Percentiles rank a stretch among this genome's conserved stretches.
These are phyloP conservation scores for Citrus australasica DNA, from an alignment of 345 rosid genomes.

Conservation along the genomic window DNA sequence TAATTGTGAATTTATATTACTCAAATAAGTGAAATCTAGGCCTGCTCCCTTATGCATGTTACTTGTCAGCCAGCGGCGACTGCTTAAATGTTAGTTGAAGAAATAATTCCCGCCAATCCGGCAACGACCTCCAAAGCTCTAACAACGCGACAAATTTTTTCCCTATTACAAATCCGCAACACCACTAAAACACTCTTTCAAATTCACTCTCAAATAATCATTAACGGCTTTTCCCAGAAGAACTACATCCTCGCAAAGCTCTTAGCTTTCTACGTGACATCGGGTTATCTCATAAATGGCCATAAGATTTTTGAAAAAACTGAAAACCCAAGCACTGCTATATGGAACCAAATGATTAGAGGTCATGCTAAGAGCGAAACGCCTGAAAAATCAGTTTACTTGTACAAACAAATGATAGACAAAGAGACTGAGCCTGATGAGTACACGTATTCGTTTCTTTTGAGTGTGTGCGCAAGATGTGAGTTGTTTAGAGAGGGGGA, in stretches of 20 bases:
- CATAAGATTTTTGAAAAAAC: slow-evolving; percentile 16
- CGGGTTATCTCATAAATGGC: slow-evolving; percentile 19
- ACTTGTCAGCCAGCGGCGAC: neutral
- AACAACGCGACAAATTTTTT: slow-evolving; percentile 34
- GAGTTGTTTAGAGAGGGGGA: slow-evolving; percentile 38
- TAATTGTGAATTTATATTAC: too few relatives aligned
- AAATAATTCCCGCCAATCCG: slow-evolving; percentile 10
- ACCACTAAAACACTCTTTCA: slow-evolving; percentile 14
- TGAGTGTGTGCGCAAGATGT: slow-evolving; percentile 38
- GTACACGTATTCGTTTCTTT: slow-evolving; percentile 43
- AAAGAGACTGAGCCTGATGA: slow-evolving; percentile 33
- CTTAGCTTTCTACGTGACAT: slow-evolving; percentile 28
- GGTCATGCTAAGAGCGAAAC: slow-evolving; percentile 29
- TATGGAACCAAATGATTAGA: slow-evolving; percentile 56
- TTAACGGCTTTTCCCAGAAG: slow-evolving; percentile 32
- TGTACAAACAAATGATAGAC: slow-evolving; percentile 37
- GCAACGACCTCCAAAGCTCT: slow-evolving; percentile 24
- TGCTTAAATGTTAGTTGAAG: slow-evolving; percentile 20
- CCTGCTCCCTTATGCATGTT: too few relatives aligned
- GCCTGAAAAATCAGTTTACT: slow-evolving; percentile 24
- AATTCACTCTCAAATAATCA: slow-evolving; percentile 33
- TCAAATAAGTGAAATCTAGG: too few relatives aligned
- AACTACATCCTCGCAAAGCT: slow-evolving; percentile 31
- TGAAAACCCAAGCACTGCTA: slow-evolving; percentile 30
- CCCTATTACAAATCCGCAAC: slow-evolving; percentile 24